A percentile compares a stretch with the other conserved stretches of the same genome.
Conservation (phyloP, 2,329 filamentous ascomycete genomes). For the Cercospora zeae-maydis region DNA sequence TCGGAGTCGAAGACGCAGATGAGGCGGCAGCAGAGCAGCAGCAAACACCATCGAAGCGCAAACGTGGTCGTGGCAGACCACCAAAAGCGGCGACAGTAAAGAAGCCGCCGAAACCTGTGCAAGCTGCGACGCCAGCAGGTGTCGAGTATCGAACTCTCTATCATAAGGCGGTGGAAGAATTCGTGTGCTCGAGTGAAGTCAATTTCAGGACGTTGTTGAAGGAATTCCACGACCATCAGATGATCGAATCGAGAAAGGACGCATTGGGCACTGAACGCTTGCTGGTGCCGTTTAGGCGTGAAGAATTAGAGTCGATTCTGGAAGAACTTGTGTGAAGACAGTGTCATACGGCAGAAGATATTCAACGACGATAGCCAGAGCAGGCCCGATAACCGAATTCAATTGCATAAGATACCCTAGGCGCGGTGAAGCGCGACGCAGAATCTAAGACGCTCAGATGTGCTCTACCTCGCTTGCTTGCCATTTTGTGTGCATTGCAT, state of each 20-base stretch:
- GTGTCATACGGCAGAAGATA: neutral
- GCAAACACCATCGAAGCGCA: constrained; percentile 29
- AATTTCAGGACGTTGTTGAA: constrained; percentile 90
- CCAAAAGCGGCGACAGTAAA: constrained; percentile 13
- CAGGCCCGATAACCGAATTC: neutral
- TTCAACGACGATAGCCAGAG: neutral
- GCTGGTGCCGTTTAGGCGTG: constrained; percentile 77
- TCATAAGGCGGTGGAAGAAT: constrained; percentile 92
- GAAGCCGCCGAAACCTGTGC: constrained; percentile 18
- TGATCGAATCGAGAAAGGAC: constrained; percentile 88
- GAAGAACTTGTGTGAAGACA: constrained; percentile 60
- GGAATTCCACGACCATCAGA: constrained; percentile 97
- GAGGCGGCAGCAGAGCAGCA: constrained; percentile 32
- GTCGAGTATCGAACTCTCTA: constrained; percentile 91
- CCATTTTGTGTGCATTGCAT: neutral
- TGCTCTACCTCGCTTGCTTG: neutral
- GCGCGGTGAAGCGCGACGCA: constrained; percentile 12
- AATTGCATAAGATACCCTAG: constrained; percentile 2
- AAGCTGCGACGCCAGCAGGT: constrained; percentile 41
- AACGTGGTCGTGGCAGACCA: constrained; percentile 27
- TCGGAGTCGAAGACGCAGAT: constrained; percentile 32
- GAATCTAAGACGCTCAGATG: constrained; percentile 6
- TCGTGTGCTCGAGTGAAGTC: constrained; percentile 95
- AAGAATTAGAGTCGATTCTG: constrained; percentile 83
- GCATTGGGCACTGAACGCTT: constrained; percentile 78